Conservation (phyloP, 305 asterid genomes). For the Petunia hybrid region DNA sequence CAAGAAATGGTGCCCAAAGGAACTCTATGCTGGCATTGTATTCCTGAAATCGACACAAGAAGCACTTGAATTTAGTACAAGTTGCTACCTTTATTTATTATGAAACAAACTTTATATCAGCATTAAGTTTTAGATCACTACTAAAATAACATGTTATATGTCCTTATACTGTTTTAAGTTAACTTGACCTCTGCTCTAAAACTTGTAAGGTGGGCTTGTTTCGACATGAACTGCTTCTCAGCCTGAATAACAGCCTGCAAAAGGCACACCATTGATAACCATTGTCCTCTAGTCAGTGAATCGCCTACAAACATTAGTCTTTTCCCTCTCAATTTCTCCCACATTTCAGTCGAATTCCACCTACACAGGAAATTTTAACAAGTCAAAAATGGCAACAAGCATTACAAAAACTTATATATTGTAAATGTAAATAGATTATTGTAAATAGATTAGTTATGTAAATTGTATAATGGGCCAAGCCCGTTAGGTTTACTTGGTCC, state of each 20-base stretch:
- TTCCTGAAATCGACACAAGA: constrained; percentile 40
- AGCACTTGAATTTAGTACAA: not conserved
- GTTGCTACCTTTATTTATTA: not conserved
- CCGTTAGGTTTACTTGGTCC: too few species aligned
- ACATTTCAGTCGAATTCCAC: constrained; percentile 78
- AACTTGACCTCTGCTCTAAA: constrained; percentile 76
- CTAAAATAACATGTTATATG: not conserved
- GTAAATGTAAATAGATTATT: too few species aligned
- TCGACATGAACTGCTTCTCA: constrained; percentile 69
- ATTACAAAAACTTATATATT: not conserved
- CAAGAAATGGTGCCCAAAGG: constrained; percentile 93
- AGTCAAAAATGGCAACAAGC: not conserved
- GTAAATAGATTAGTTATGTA: too few species aligned
- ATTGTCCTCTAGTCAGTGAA: constrained; percentile 83
- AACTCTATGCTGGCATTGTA: constrained; percentile 86
- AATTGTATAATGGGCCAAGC: too few species aligned
- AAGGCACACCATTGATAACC: constrained; percentile 88
- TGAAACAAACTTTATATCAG: not conserved
- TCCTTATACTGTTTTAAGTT: not conserved
- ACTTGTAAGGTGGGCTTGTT: constrained; percentile 73
- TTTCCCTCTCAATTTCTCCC: constrained; percentile 90
- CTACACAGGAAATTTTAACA: constrained; percentile 43
- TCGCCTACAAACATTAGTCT: constrained; percentile 90
- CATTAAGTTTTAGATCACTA: not conserved
- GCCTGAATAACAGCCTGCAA: constrained; percentile 65